Base-by-base conservation (phyloP, 1,284 basidiomycete species). In the Tremellales sp. region DNA sequence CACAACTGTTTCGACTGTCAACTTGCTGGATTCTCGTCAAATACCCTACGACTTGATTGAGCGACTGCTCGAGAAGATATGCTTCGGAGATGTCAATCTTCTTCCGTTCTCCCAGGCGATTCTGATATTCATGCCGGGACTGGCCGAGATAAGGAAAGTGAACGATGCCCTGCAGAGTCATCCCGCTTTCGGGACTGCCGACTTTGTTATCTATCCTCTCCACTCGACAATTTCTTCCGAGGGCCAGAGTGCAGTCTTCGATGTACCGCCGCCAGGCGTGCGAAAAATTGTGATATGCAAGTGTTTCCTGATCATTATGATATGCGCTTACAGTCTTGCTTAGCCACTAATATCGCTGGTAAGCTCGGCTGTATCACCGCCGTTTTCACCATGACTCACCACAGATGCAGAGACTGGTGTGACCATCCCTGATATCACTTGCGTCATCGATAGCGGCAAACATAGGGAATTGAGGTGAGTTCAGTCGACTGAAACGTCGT, bases 381-480 rank as follows among this genome's bases (percentile, higher is more conserved):
- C 24, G 16, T 28, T 18, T 14, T 36, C 4, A 16, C 9, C 14
- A 26, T 16, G 1, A 24, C 18, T 48, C 16, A 19, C 21, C 2
- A 28, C 85, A 9, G 14, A 88, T 57, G 83, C 87, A 24, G 90
- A 95, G 68, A 95, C 90, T 13, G 94, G 94, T 68, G 87, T 98
- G 50, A 98, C 94, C 0, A 97, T 98, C 49, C 94, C 94, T 4
- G 95, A 99, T 63, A 89, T 97, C 48, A 97, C 94, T 3, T 94
- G 92, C 61, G 95, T 98, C 12, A 93, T 98, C 48, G 95, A 98
- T 68, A 82, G 84, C 0, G 95, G 95, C 40, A 93, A 91, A 66
- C 93, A 98, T 66, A 80, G 87, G 53, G 77, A 91, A 74, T 93
- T 94, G 85, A 81, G 86, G 84, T 86, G 55, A 45, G 60, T 57